Conservation (phyloP, 129 eudicot genomes). For the Apium graveolens region DNA sequence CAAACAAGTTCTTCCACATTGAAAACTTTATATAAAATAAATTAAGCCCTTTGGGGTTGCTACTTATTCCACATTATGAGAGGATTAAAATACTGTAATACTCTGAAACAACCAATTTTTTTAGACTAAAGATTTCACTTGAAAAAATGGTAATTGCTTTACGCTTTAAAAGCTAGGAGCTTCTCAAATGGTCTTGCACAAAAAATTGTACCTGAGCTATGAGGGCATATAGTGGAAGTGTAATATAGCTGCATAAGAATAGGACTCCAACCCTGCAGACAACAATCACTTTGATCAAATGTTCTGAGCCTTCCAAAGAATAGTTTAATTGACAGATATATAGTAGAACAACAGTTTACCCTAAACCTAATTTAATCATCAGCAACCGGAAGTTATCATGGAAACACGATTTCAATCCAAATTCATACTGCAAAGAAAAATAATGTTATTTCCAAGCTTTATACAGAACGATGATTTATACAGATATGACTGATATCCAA, state of each 20-base stretch:
- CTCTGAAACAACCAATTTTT: background rate
- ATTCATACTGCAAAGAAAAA: constrained; percentile 37
- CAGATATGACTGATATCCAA: background rate
- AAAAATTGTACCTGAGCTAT: constrained; percentile 49
- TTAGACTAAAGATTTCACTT: background rate
- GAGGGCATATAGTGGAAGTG: constrained; percentile 67
- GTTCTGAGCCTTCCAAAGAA: background rate
- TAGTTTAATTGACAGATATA: background rate
- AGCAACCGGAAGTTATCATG: constrained; percentile 45
- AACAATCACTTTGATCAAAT: background rate
- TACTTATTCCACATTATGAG: background rate
- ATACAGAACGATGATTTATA: background rate
- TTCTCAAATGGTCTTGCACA: background rate
- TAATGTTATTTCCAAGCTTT: background rate
- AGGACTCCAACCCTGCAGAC: constrained; percentile 51
- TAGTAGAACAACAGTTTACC: constrained; percentile 36
- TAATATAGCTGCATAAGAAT: constrained; percentile 60
- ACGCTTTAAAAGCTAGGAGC: background rate
- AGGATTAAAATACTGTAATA: background rate
- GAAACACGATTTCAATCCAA: constrained; percentile 56
- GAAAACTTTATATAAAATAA: background rate
- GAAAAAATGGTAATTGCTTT: background rate
- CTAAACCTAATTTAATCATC: constrained; percentile 44
- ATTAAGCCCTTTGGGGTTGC: background rate
- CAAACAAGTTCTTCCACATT: background rate